Evolutionary conservation across 768 basidiomycete species (phyloP).

Genomic region (Trametes sanguinea): DNA sequence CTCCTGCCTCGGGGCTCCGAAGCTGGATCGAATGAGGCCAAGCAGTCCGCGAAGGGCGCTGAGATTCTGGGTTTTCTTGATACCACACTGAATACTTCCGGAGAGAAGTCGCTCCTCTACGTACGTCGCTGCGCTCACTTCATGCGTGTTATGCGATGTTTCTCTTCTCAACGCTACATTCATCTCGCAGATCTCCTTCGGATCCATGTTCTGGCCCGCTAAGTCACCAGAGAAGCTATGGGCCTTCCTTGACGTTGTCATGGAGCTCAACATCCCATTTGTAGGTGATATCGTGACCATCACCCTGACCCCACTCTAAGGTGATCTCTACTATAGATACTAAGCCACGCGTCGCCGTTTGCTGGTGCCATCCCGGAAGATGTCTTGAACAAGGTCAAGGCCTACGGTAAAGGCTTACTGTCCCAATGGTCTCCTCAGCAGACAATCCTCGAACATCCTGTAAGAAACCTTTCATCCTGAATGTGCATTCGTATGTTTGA

Average conservation of each 20-base stretch:
- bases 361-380: conserved; percentile 10
- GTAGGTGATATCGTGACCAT: conserved; percentile 5
- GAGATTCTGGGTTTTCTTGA: conserved; percentile 27
- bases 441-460: conserved; percentile 17
- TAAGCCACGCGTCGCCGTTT: conserved; percentile 18
- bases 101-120: conserved; percentile 22
- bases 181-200: conserved; percentile 21
- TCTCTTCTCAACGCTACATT: too few species aligned
- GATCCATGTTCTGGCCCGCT: conserved; percentile 24
- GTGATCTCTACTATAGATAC: background rate
- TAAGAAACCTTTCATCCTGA: background rate
- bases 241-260: conserved; percentile 24
- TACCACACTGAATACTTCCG: conserved; percentile 17
- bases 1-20: conserved; percentile 3
- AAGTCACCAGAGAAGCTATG: conserved; percentile 20
- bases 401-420: conserved; percentile 12
- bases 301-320: background rate
- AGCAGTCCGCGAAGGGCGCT: conserved; percentile 10
- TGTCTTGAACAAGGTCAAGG: conserved; percentile 14
- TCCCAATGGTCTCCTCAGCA: conserved; percentile 22
- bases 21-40: conserved; percentile 9
- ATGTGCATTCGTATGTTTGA: background rate
- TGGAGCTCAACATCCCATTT: conserved; percentile 25
- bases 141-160: too few species aligned
- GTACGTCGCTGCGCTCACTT: background rate